These are phyloP conservation scores for Starmerella etchellsii DNA, from an alignment of 805 yeast genomes.

Conservation along the genomic window DNA sequence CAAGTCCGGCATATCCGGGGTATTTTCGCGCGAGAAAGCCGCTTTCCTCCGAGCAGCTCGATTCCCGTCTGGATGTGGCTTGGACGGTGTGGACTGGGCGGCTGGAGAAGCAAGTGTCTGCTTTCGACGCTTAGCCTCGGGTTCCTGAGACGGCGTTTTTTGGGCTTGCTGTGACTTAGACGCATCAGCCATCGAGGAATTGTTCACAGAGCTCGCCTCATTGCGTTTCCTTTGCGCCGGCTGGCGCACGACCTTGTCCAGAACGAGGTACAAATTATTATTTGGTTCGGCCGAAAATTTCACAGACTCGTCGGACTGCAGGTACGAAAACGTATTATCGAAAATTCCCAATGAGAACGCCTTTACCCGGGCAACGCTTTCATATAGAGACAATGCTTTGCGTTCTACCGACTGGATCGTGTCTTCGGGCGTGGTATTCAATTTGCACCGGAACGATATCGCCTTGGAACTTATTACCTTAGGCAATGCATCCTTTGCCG, in stretches of 20 bases:
- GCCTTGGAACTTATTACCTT: neutral
- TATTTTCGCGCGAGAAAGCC: neutral
- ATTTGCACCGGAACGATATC: slow-evolving; percentile 1
- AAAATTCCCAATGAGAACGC: slow-evolving; percentile 3
- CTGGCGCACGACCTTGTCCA: neutral
- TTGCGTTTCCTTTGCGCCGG: neutral
- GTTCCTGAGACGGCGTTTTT: too few species aligned
- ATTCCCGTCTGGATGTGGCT: too few species aligned
- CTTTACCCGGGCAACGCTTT: neutral
- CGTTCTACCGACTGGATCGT: slow-evolving; percentile 1
- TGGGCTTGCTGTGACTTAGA: too few species aligned
- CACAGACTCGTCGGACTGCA: slow-evolving; percentile 4
- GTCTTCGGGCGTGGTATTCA: neutral
- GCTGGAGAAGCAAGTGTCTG: slow-evolving; percentile 1
- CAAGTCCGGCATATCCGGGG: neutral
- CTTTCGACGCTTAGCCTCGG: too few species aligned
- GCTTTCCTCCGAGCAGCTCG: neutral
- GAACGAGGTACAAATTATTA: slow-evolving; percentile 4
- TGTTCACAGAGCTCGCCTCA: too few species aligned
- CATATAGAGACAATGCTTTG: slow-evolving; percentile 3
- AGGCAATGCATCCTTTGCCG: neutral
- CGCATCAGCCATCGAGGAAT: too few species aligned
- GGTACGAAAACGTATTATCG: slow-evolving; percentile 8
- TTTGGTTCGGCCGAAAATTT: neutral
- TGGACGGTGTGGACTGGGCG: neutral